Conservation (phyloP, 179 eudicot species). For the Actinidia polygama region DNA sequence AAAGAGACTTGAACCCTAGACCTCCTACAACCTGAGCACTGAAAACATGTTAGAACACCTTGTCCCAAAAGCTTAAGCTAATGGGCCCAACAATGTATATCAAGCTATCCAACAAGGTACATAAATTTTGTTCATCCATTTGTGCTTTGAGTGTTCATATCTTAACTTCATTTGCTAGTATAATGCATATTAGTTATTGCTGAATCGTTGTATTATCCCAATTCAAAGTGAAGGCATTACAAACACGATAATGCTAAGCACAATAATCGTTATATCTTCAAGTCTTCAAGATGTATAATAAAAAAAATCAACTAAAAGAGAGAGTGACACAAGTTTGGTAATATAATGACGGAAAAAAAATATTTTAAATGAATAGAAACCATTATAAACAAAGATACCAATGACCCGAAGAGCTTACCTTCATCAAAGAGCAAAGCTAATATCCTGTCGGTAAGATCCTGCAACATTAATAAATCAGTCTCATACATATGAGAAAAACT, state of each 20-base stretch:
- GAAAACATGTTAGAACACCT: no score
- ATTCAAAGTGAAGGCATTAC: neutral
- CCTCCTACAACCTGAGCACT: no score
- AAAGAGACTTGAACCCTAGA: no score
- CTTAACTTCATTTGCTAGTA: neutral
- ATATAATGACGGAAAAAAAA: neutral
- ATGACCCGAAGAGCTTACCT: constrained; percentile 40
- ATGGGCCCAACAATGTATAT: no score
- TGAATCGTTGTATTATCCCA: neutral
- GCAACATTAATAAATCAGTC: constrained; percentile 21
- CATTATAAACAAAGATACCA: neutral
- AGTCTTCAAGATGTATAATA: neutral
- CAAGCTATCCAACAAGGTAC: neutral
- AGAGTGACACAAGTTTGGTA: neutral
- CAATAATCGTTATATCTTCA: neutral
- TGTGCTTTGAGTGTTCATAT: neutral
- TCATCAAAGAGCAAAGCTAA: constrained; percentile 54
- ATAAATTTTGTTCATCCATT: neutral
- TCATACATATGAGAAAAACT: neutral
- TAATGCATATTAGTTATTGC: no score
- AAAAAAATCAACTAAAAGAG: neutral
- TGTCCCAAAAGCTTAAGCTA: no score
- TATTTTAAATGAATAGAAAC: neutral
- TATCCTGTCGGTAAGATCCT: constrained; percentile 69
- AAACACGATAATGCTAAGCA: neutral